Evolutionary conservation across 2,329 filamentous ascomycete genomes (phyloP), one percentile per base, ranked within the genome.

Genomic region (Kalaharituber pfeilii): DNA sequence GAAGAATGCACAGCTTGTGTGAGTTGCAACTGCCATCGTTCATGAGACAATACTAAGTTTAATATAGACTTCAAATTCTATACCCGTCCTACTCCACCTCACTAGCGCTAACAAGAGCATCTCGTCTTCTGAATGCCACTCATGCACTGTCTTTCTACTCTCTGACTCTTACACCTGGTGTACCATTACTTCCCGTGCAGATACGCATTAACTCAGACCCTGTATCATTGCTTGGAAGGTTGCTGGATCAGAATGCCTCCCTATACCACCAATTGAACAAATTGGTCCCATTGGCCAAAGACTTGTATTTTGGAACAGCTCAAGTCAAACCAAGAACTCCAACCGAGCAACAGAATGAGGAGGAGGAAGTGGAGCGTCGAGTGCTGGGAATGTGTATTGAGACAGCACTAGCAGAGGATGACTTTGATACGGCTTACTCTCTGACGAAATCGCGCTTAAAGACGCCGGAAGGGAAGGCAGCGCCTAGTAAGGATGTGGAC

Each of bases 381-480:
- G 79, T 91, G 51, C 81, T 80, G 5, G 81, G 82, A 56, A 86
- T 89, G 82, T 86, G 84, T 59, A 79, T 89, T 39, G 80, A 86
- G 65, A 80, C 82, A 13, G 83, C 85, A 11, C 72, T 91, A 1
- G 73, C 74, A 8, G 84, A 88, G 64, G 80, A 87, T 59, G 86
- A 80, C 65, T 91, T 91, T 57, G 86, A 93, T 65, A 91, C 85
- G 0, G 85, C 85, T 9, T 91, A 89, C 66, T 88, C 84, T 0
- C 89, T 85, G 64, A 81, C 88, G 1, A 76, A 86, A 49, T 86
- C 80, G 64, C 77, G 82, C 22, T 72, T 91, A 0, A 72, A 73
- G 6, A 65, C 68, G 7, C 63, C 57, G 63, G 26, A 56, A 60
- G 42, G 42, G 13, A 47, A 47, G 15, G 13, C 42, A 20, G 51